Percentiles rank a stretch among this genome's conserved stretches.
Conservation (phyloP, 257 asterid species). For the Solanum peruvianum region DNA sequence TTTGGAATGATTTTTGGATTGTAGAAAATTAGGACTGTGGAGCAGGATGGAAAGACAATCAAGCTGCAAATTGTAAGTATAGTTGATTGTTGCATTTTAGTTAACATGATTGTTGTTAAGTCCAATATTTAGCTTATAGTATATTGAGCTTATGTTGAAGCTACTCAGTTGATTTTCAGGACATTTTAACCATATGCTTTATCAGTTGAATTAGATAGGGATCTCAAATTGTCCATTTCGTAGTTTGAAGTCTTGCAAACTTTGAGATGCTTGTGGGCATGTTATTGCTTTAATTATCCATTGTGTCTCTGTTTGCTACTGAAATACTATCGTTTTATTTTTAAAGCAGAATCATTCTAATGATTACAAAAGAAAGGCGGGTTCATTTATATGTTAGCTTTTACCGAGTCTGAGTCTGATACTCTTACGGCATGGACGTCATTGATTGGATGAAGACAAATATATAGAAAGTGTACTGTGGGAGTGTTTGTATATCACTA, state of each 20-base stretch:
- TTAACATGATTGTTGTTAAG: not conserved
- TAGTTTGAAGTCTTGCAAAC: not conserved
- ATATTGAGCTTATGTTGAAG: not conserved
- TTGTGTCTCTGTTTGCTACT: not conserved
- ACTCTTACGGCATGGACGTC: not conserved
- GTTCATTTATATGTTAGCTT: not conserved
- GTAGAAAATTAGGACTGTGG: slow-evolving; percentile 97
- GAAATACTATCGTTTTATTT: not conserved
- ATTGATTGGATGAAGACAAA: not conserved
- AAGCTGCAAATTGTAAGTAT: slow-evolving; percentile 95
- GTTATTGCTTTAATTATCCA: not conserved
- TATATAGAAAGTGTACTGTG: not conserved
- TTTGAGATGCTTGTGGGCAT: not conserved
- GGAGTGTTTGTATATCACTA: not conserved
- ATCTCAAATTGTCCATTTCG: not conserved
- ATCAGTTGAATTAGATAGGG: not conserved
- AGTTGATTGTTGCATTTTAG: not conserved
- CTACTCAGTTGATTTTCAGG: not conserved
- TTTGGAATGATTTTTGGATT: not conserved
- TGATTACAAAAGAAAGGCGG: not conserved
- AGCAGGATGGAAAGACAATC: slow-evolving; percentile 89
- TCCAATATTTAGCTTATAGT: not conserved
- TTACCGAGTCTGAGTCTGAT: not conserved
- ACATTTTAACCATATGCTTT: not conserved
- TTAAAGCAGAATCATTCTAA: not conserved